These are phyloP conservation scores for Suillus fuscotomentosus DNA, from an alignment of 768 basidiomycete species.

Conservation along the genomic window DNA sequence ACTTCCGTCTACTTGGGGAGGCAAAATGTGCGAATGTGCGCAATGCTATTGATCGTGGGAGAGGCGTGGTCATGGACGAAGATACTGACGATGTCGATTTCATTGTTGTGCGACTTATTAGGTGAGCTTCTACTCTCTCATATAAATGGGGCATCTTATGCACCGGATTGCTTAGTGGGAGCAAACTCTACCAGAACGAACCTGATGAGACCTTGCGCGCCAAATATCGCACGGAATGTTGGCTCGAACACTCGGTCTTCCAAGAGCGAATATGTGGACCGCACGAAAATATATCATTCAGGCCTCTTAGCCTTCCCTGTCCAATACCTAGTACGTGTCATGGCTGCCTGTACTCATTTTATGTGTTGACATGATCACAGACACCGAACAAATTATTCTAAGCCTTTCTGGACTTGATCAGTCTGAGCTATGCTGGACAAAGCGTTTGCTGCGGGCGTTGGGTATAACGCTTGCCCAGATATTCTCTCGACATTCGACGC, in stretches of 20 bases:
- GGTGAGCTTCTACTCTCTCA: constrained; percentile 39
- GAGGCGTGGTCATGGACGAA: constrained; percentile 40
- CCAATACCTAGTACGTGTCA: constrained; percentile 58
- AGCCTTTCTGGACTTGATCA: constrained; percentile 78
- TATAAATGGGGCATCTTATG: background rate
- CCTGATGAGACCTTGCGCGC: constrained; percentile 40
- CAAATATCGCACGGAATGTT: constrained; percentile 87
- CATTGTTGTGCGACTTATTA: constrained; percentile 70
- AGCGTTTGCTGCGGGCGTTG: constrained; percentile 64
- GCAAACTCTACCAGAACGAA: constrained; percentile 63
- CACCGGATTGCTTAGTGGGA: constrained; percentile 49
- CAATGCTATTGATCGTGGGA: constrained; percentile 61
- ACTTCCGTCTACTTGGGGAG: constrained; percentile 65
- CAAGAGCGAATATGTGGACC: constrained; percentile 68
- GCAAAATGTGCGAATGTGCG: constrained; percentile 58
- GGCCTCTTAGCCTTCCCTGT: constrained; percentile 54
- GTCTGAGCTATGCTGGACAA: constrained; percentile 63
- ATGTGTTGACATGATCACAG: constrained; percentile 30
- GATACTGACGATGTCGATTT: constrained; percentile 58
- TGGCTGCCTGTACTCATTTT: background rate
- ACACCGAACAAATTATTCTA: constrained; percentile 53
- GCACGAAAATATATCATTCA: constrained; percentile 69
- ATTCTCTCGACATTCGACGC: constrained; percentile 72
- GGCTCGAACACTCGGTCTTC: constrained; percentile 85
- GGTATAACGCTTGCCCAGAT: constrained; percentile 54